phyloP scores from a whole-genome alignment of 345 rosid genomes.

The Camelina hispida region DNA sequence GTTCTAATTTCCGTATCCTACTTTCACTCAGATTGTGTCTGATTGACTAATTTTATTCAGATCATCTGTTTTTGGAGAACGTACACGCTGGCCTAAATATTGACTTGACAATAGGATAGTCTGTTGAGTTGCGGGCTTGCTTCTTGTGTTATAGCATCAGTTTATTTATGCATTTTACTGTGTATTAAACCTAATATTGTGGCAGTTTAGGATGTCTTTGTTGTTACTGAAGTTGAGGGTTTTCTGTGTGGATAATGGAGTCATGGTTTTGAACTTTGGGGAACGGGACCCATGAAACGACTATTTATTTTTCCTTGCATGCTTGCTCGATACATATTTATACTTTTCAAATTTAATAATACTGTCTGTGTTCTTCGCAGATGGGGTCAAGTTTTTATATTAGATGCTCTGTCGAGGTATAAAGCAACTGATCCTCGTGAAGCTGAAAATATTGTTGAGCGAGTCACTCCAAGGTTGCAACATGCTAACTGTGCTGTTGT shows the following conservation, averaged over 20 bases:
- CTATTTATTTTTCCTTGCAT: slow-evolving; percentile 21
- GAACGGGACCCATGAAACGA: not conserved
- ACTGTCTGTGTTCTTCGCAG: slow-evolving; percentile 43
- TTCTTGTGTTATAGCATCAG: slow-evolving; percentile 11
- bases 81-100: not conserved
- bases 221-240: slow-evolving; percentile 2
- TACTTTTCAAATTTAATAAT: not conserved
- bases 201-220: slow-evolving; percentile 10
- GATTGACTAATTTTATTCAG: slow-evolving; percentile 7
- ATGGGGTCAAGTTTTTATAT: slow-evolving; percentile 99
- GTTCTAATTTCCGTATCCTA: slow-evolving; percentile 20
- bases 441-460: slow-evolving; percentile 96
- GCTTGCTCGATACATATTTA: not conserved
- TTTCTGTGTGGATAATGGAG: slow-evolving; percentile 3
- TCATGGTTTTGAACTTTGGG: slow-evolving; percentile 18
- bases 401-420: slow-evolving; percentile 93
- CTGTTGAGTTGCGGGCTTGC: slow-evolving; percentile 1
- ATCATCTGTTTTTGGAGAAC: not conserved
- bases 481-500: slow-evolving; percentile 99
- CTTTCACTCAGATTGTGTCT: slow-evolving; percentile 12
- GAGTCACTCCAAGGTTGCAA: slow-evolving; percentile 93
- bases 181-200: not conserved
- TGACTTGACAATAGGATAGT: not conserved
- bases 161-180: not conserved
- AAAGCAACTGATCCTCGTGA: slow-evolving; percentile 96